These are phyloP conservation scores for Musa acuminata DNA, from an alignment of 176 grass and related monocot genomes.

Conservation along the genomic window DNA sequence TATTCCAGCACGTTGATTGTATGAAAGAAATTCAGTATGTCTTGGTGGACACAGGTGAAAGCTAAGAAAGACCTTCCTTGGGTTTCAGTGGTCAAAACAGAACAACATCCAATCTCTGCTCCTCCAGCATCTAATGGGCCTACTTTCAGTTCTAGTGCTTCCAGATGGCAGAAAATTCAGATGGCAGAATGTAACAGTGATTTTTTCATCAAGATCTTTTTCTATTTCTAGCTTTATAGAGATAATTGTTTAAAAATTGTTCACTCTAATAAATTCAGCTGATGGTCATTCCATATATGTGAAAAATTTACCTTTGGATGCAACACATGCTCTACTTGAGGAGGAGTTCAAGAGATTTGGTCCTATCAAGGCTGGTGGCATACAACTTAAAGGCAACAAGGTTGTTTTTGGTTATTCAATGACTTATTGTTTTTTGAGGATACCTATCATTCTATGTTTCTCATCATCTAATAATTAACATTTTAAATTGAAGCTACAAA, in stretches of 20 bases:
- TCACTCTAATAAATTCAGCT: not conserved
- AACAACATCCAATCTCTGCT: constrained; percentile 6
- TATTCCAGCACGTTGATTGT: not conserved
- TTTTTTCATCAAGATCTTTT: not conserved
- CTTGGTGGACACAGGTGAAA: constrained; percentile 49
- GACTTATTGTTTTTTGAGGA: not conserved
- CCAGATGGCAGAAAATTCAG: constrained; percentile 24
- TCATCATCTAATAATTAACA: not conserved
- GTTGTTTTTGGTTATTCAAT: not conserved
- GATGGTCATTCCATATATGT: constrained; percentile 48
- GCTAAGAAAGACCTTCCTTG: constrained; percentile 46
- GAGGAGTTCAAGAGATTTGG: constrained; percentile 12
- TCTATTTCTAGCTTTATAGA: not conserved
- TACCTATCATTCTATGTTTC: not conserved
- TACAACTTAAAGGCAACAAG: not conserved
- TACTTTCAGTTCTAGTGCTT: constrained; percentile 39
- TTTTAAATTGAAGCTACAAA: constrained; percentile 45
- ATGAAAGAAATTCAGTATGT: not conserved
- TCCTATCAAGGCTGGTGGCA: constrained; percentile 1
- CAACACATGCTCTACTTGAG: constrained; percentile 60
- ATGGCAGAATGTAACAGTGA: not conserved
- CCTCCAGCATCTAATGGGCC: constrained; percentile 31
- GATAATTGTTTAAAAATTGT: not conserved
- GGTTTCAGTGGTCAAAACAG: too few species aligned
- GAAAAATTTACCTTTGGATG: constrained; percentile 51